phyloP scores from a whole-genome alignment of 176 grass and related monocot genomes.

The Triticum turgidum region DNA sequence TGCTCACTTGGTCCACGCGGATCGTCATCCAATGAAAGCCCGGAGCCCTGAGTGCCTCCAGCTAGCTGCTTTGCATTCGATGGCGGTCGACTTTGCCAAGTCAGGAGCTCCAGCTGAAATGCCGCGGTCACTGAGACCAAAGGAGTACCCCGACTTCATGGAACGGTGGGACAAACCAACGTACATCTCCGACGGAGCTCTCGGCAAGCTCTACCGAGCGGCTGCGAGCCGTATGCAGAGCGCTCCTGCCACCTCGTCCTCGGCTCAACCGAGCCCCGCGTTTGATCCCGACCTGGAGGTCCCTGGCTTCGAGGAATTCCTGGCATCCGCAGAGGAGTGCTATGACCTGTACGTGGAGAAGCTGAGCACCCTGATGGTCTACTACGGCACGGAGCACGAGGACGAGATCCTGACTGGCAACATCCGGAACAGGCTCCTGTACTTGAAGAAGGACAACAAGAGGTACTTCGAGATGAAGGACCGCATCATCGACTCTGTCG shows the following conservation, averaged over 20 bases:
- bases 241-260: slow-evolving; percentile 6
- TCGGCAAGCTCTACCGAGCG: slow-evolving; percentile 71
- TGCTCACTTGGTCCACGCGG: slow-evolving; percentile 72
- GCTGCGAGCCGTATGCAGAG: slow-evolving; percentile 30
- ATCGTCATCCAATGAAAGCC: slow-evolving; percentile 68
- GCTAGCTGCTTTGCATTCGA: slow-evolving; percentile 80
- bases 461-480: slow-evolving; percentile 86
- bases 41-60: slow-evolving; percentile 70
- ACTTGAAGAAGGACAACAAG: slow-evolving; percentile 75
- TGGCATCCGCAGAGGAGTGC: slow-evolving; percentile 56
- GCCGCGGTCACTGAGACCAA: slow-evolving; percentile 59
- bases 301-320: slow-evolving; percentile 52
- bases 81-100: slow-evolving; percentile 93
- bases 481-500: slow-evolving; percentile 68
- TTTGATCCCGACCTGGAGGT: slow-evolving; percentile 72
- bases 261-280: neutral
- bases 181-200: slow-evolving; percentile 56
- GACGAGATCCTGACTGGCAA: slow-evolving; percentile 97
- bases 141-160: slow-evolving; percentile 86
- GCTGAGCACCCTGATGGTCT: slow-evolving; percentile 69
- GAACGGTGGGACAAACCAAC: slow-evolving; percentile 67
- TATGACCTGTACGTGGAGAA: slow-evolving; percentile 63
- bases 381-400: slow-evolving; percentile 64
- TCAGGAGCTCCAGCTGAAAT: slow-evolving; percentile 80
- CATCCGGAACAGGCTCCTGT: slow-evolving; percentile 65